Base-by-base conservation (phyloP, 1,284 basidiomycete genomes). In the Trametes versicolor region DNA sequence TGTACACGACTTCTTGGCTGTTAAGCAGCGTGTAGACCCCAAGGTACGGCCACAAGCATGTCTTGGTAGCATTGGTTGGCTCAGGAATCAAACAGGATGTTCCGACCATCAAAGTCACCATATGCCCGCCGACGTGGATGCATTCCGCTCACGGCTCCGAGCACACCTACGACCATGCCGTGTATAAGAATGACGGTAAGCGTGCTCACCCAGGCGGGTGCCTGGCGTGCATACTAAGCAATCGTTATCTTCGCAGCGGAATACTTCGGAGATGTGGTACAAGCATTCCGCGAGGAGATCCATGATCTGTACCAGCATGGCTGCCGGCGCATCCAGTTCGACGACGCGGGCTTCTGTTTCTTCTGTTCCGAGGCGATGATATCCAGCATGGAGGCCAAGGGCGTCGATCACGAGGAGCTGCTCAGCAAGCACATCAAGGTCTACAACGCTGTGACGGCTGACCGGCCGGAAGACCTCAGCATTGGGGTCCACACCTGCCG, bases 401-500 rank as follows among this genome's bases (percentile, higher is more conserved):
- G 85, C 1, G 80, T 85, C 5, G 86, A 92, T 70, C 82, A 85
- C 29, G 87, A 87, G 65, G 83, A 82, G 6, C 79, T 92, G 58
- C 80, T 93, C 29, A 83, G 88, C 65, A 84, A 82, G 4, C 92
- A 93, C 74, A 89, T 92, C 71, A 81, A 82, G 50, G 81, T 90
- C 45, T 90, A 91, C 80, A 93, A 93, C 76, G 81, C 87, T 53
- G 87, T 86, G 67, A 82, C 92, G 10, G 76, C 81, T 54, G 80
- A 80, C 62, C 83, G 86, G 48, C 90, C 90, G 0, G 70, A 70
- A 21, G 91, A 94, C 77, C 81, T 95, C 77, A 84, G 79, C 39
- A 76, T 91, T 49, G 86, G 89, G 13, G 76, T 94, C 23, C 93
- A 95, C 74, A 86, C 92, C 69, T 94, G 92, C 76, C 84, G 92